Conservation (phyloP, 2,329 filamentous ascomycete species). For the Huntiella bhutanensis region DNA sequence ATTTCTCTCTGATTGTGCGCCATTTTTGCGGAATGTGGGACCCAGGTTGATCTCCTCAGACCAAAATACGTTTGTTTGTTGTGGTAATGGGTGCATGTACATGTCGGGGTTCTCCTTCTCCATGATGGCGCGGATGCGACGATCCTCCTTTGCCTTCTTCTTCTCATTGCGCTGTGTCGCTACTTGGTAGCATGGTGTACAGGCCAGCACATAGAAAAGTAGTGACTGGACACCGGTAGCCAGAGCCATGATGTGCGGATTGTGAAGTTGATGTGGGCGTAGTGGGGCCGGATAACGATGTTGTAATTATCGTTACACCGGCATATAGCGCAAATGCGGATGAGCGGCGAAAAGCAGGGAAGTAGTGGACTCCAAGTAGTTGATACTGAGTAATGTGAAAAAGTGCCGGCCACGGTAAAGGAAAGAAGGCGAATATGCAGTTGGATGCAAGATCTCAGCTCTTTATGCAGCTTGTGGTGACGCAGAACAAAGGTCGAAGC, state of each 20-base stretch:
- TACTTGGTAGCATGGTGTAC: constrained; percentile 58
- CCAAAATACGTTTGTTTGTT: constrained; percentile 80
- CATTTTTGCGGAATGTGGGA: constrained; percentile 51
- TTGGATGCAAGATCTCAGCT: not conserved
- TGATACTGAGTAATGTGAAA: not conserved
- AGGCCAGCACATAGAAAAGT: constrained; percentile 60
- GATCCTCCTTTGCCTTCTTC: constrained; percentile 48
- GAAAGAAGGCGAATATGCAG: not conserved
- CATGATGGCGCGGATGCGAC: constrained; percentile 43
- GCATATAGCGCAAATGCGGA: constrained; percentile 1
- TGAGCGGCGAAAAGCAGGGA: not conserved
- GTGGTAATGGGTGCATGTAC: constrained; percentile 65
- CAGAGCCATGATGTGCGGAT: constrained; percentile 23
- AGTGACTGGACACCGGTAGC: constrained; percentile 51
- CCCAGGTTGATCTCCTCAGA: constrained; percentile 69
- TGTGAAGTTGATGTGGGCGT: not conserved
- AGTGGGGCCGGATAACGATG: constrained; percentile 6
- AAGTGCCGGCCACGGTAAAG: not conserved
- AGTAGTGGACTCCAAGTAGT: not conserved
- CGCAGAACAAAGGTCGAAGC: too few relatives aligned
- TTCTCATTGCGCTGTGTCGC: constrained; percentile 50
- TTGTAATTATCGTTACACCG: constrained; percentile 4
- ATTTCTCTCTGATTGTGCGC: constrained; percentile 16
- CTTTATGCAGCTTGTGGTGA: too few relatives aligned
- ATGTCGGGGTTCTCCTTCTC: constrained; percentile 51